A percentile compares a stretch with the other conserved stretches of the same genome.
These are phyloP conservation scores for Pseudogymnoascus sp. DNA, from an alignment of 2,329 filamentous ascomycete genomes.

Conservation along the genomic window DNA sequence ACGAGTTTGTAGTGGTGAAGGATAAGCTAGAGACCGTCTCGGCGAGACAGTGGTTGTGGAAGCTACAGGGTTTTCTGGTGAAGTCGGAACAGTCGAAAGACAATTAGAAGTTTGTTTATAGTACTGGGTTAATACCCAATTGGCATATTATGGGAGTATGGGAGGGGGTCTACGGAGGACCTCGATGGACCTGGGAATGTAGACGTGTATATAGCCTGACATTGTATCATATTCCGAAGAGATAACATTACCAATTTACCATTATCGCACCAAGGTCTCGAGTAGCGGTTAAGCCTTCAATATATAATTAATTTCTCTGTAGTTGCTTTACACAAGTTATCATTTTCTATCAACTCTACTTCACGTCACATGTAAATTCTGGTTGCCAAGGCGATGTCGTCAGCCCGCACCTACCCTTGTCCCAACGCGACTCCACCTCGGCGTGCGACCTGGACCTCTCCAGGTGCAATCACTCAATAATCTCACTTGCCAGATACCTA, in stretches of 20 bases:
- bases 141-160: neutral
- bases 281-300: neutral
- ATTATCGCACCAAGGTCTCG: neutral
- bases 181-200: neutral
- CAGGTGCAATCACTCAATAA: neutral
- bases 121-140: neutral
- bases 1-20: constrained; percentile 33
- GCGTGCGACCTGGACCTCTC: neutral
- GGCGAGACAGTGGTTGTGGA: constrained; percentile 47
- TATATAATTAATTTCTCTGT: too few species aligned
- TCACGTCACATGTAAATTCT: neutral
- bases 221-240: neutral
- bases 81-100: neutral
- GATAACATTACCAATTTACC: neutral
- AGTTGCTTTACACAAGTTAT: neutral
- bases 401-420: neutral
- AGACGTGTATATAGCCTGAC: neutral
- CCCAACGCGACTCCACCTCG: neutral
- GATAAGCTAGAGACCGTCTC: constrained; percentile 36
- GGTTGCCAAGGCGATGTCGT: neutral
- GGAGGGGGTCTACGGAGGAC: neutral
- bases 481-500: neutral
- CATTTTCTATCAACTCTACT: neutral
- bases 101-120: neutral
- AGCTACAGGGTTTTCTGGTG: constrained; percentile 16